Evolutionary conservation across 331 rosid species (phyloP).

Genomic region (Pyracantha coccinea): DNA sequence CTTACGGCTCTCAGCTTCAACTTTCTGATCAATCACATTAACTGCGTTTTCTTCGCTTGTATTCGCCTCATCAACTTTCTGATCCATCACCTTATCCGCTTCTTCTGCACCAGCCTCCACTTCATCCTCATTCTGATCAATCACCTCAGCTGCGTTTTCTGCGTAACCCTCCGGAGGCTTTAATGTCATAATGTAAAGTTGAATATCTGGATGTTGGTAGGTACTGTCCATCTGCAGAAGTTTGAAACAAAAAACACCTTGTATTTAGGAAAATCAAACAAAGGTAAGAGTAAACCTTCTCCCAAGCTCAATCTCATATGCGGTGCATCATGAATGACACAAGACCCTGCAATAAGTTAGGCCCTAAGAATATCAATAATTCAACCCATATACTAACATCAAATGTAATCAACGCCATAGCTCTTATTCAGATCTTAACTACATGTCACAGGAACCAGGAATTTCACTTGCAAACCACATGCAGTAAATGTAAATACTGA

Average conservation of each 20-base stretch:
- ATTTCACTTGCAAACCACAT: not conserved
- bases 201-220: conserved; percentile 88
- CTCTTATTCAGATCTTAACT: not conserved
- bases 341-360: not conserved
- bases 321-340: not conserved
- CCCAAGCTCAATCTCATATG: not conserved
- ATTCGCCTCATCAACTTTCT: conserved; percentile 23
- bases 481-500: not conserved
- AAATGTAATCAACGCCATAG: not conserved
- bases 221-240: conserved; percentile 76
- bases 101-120: not conserved
- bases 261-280: no score
- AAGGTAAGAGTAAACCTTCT: not conserved
- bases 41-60: conserved; percentile 13
- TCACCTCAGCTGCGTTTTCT: conserved; percentile 14
- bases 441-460: not conserved
- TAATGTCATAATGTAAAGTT: conserved; percentile 56
- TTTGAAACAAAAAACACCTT: not conserved
- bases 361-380: not conserved
- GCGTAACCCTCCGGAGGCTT: conserved; percentile 29
- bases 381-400: not conserved
- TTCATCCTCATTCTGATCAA: conserved; percentile 26
- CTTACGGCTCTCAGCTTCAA: conserved; percentile 12
- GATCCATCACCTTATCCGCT: conserved; percentile 3
- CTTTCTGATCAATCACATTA: conserved; percentile 17